Evolutionary conservation across 2,329 filamentous ascomycete genomes (phyloP).

Genomic region (Eutypa lata): DNA sequence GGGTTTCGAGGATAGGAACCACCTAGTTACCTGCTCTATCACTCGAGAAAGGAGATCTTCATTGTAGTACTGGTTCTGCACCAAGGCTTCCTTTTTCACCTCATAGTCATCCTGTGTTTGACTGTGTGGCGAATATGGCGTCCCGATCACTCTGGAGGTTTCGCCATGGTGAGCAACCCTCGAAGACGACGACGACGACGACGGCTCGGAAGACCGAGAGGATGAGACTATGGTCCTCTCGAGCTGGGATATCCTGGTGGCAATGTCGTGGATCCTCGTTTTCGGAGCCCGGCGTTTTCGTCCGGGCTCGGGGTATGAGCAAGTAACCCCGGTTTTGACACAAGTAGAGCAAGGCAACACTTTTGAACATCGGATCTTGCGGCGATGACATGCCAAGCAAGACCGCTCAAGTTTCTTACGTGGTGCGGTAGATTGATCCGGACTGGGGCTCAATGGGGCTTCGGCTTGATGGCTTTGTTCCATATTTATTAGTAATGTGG

Average conservation of each 20-base stretch:
- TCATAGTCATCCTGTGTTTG: not conserved
- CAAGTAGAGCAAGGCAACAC: slow-evolving; percentile 26
- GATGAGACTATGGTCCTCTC: slow-evolving; percentile 25
- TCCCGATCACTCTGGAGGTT: not conserved
- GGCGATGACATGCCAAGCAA: slow-evolving; percentile 27
- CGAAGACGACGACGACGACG: no score
- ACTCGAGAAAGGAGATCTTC: slow-evolving; percentile 33
- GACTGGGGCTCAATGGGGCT: not conserved
- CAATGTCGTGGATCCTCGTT: slow-evolving; percentile 30
- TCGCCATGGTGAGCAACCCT: not conserved
- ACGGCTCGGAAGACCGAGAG: not conserved
- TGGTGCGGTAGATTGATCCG: not conserved
- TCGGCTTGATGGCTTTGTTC: not conserved
- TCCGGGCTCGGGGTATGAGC: slow-evolving; percentile 26
- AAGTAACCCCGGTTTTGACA: slow-evolving; percentile 21
- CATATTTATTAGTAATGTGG: not conserved
- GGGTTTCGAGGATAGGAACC: not conserved
- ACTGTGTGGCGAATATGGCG: not conserved
- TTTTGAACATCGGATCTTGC: slow-evolving; percentile 31
- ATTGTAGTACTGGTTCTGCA: slow-evolving; percentile 35
- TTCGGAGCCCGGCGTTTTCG: slow-evolving; percentile 19
- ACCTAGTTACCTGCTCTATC: slow-evolving; percentile 30
- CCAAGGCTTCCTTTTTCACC: slow-evolving; percentile 21
- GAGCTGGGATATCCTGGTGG: slow-evolving; percentile 32
- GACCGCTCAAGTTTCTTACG: slow-evolving; percentile 12